Percentiles rank a stretch among this genome's conserved stretches.
Evolutionary conservation across 2,329 filamentous ascomycete genomes (phyloP).

Genomic region (Talaromyces rugulosus): DNA sequence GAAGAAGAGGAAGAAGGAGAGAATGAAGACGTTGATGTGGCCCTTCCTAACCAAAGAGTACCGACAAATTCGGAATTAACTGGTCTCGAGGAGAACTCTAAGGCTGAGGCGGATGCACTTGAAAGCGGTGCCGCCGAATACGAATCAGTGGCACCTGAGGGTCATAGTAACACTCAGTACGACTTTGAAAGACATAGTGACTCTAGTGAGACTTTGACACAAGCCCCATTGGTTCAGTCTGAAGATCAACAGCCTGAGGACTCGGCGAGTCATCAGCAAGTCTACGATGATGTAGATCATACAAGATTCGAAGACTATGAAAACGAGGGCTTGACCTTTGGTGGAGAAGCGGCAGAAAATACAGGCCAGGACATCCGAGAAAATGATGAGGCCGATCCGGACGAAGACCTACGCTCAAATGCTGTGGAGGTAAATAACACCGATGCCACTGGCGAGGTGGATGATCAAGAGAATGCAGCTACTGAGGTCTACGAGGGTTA

Average conservation of each 20-base stretch:
- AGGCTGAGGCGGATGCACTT: constrained; percentile 4
- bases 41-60: neutral
- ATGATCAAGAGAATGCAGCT: neutral
- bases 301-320: constrained; percentile 5
- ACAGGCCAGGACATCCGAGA: neutral
- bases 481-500: neutral
- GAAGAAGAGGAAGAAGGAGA: constrained; percentile 14
- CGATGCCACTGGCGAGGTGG: neutral
- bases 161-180: constrained; percentile 18
- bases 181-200: constrained; percentile 29
- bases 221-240: constrained; percentile 15
- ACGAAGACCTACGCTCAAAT: neutral
- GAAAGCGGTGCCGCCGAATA: neutral
- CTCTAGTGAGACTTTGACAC: constrained; percentile 24
- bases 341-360: neutral
- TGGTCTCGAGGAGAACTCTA: constrained; percentile 4
- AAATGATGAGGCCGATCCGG: neutral
- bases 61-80: neutral
- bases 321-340: neutral
- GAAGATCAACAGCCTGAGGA: constrained; percentile 15
- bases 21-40: constrained; percentile 1
- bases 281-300: constrained; percentile 6
- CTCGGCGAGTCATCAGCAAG: constrained; percentile 1
- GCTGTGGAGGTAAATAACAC: neutral
- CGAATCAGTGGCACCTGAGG: constrained; percentile 2